A percentile compares a stretch with the other conserved stretches of the same genome.
Evolutionary conservation across 2,329 filamentous ascomycete genomes (phyloP).

Genomic region (Penicillium sp.): DNA sequence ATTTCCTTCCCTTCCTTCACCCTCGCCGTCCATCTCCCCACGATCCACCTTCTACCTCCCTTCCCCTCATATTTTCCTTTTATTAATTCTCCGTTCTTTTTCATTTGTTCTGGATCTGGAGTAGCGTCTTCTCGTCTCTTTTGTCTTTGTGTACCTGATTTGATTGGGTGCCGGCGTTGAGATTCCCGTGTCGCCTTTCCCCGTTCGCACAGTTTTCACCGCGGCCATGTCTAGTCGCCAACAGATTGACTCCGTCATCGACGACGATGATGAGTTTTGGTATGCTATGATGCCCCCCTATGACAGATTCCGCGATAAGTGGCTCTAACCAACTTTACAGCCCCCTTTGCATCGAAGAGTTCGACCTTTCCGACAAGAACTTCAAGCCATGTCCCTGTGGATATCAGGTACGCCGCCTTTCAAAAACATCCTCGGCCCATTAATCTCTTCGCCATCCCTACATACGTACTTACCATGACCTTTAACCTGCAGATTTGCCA

Average conservation of each 20-base stretch:
- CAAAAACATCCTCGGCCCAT: neutral
- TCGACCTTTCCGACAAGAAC: conserved; percentile 95
- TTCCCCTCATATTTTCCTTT: conserved; percentile 24
- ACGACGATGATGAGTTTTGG: conserved; percentile 52
- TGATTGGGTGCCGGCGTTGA: conserved; percentile 25
- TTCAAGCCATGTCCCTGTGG: conserved; percentile 96
- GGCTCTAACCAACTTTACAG: conserved; percentile 50
- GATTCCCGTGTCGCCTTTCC: conserved; percentile 25
- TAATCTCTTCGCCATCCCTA: neutral
- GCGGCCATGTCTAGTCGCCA: conserved; percentile 45
- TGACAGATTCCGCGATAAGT: neutral
- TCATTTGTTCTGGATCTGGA: conserved; percentile 13
- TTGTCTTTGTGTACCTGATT: conserved; percentile 14
- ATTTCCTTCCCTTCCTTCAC: conserved; percentile 27
- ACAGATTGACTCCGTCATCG: conserved; percentile 50
- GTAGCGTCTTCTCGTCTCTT: conserved; percentile 16
- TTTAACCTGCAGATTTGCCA: conserved; percentile 75
- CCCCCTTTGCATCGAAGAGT: conserved; percentile 97
- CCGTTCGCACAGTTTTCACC: conserved; percentile 23
- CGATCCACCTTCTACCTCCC: conserved; percentile 19
- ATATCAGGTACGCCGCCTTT: conserved; percentile 71
- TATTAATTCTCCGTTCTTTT: conserved; percentile 20
- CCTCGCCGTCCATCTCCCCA: conserved; percentile 23
- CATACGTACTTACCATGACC: conserved; percentile 6
- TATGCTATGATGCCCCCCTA: conserved; percentile 24